A percentile compares a stretch with the other conserved stretches of the same genome.
These are phyloP conservation scores for Blastomyces parvus DNA, from an alignment of 2,329 filamentous ascomycete genomes.

Conservation along the genomic window DNA sequence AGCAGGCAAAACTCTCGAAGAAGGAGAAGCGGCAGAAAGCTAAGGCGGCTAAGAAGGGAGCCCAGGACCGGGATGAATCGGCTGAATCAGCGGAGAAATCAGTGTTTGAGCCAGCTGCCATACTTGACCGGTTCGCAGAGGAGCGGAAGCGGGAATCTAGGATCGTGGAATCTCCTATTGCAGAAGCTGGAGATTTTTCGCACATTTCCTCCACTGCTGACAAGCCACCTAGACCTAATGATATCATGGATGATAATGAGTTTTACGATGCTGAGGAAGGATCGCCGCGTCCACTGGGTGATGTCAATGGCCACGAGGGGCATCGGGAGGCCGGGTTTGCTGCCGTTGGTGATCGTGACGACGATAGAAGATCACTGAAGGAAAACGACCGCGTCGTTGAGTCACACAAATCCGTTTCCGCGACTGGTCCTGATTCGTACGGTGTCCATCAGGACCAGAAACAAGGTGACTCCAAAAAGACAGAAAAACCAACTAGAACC, in stretches of 20 bases:
- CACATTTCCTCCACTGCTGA: too few species aligned
- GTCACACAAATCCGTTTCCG: not conserved
- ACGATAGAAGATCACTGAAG: not conserved
- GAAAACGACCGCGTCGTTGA: not conserved
- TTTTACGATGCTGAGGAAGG: slow-evolving; percentile 14
- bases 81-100: not conserved
- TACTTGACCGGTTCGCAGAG: not conserved
- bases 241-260: not conserved
- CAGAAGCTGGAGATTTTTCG: not conserved
- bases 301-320: slow-evolving; percentile 1
- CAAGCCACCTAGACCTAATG: not conserved
- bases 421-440: not conserved
- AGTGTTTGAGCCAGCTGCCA: not conserved
- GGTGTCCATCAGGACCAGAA: not conserved
- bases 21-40: slow-evolving; percentile 30
- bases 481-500: not conserved
- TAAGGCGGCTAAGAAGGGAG: slow-evolving; percentile 30
- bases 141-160: not conserved
- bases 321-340: not conserved
- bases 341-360: not conserved
- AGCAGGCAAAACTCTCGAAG: slow-evolving; percentile 8
- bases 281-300: slow-evolving; percentile 8
- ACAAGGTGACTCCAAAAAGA: not conserved
- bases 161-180: not conserved
- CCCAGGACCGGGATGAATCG: slow-evolving; percentile 21